Base-by-base conservation (phyloP, 2,329 filamentous ascomycete species). In the Colletotrichum incanum region DNA sequence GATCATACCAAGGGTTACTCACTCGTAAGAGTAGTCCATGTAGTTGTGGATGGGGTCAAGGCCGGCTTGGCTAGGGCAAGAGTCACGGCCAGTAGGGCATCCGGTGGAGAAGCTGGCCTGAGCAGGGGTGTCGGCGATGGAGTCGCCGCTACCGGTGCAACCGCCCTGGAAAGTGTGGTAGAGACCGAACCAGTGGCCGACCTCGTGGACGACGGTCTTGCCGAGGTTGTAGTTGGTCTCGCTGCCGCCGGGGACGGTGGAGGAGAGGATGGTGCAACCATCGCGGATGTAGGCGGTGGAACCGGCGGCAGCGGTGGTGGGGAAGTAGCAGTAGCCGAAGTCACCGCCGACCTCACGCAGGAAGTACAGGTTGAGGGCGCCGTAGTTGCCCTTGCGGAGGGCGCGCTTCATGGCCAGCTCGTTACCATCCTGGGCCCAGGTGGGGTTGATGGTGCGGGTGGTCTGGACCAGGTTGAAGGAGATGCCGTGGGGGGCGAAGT, bases 171-270 rank as follows among this genome's bases (percentile, higher is more conserved):
- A 87, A 56, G 85, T 86, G 78, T 87, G 85, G 75, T 80, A 81
- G 31, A 87, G 81, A 62, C 85, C 85, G 64, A 87, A 77, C 85
- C 85, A 87, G 79, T 87, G 85, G 20, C 85, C 85, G 54, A 84
- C 78, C 78, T 87, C 85, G 79, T 86, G 85, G 45, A 75, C 76
- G 37, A 74, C 75, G 4, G 79, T 79, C 74, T 78, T 78, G 23
- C 81, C 80, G n/a, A 77, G 75, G 76, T 80, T 77, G 73, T 76
- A 82, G 73, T 84, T 80, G 41, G 76, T 73, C 8, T 76, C 75
- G 49, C 75, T 73, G 56, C 84, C 82, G 8, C 82, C 83, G 6
- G 83, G 84, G 23, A 85, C 78, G 23, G 80, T 80, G 64, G 76
- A 75, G 49, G 78, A 78, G 47, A 82, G 77, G 62, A 85, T 78